These are phyloP conservation scores for Citrullus mucosospermus DNA, from an alignment of 306 rosid species.

Conservation along the genomic window DNA sequence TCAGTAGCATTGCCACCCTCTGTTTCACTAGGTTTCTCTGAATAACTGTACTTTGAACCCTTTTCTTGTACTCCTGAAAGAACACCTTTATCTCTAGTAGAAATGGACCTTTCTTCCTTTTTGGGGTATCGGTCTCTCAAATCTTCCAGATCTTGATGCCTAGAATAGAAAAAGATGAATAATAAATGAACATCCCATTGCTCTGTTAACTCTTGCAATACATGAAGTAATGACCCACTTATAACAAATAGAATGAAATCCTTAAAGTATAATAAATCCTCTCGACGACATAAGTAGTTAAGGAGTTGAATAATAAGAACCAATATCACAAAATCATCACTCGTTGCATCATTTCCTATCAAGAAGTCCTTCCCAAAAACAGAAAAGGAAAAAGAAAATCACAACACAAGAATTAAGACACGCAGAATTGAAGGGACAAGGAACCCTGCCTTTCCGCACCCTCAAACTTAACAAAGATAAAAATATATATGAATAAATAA, in stretches of 20 bases:
- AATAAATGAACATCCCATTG: conserved; percentile 5
- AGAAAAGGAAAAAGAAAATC: not conserved
- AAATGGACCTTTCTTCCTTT: conserved; percentile 38
- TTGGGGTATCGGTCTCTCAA: conserved; percentile 45
- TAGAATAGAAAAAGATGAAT: conserved; percentile 19
- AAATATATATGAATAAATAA: not conserved
- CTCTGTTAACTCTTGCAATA: not conserved
- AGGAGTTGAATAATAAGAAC: not conserved
- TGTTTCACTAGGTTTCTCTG: conserved; percentile 48
- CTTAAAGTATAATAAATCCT: not conserved
- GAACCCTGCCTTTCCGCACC: not conserved
- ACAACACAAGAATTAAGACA: not conserved
- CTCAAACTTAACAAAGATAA: not conserved
- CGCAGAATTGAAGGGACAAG: not conserved
- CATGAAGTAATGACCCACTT: not conserved
- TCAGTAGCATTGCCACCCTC: conserved; percentile 55
- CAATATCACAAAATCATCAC: not conserved
- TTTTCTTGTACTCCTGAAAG: conserved; percentile 53
- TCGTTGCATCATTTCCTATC: not conserved
- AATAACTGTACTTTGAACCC: conserved; percentile 50
- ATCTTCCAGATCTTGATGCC: conserved; percentile 57
- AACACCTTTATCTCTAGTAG: conserved; percentile 29
- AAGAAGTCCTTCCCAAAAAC: not conserved
- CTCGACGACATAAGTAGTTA: not conserved
- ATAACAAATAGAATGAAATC: not conserved